Percentiles rank a stretch among this genome's conserved stretches.
These are phyloP conservation scores for Lobosporangium transversale DNA, from an alignment of 192 early-diverging fungal species.

Conservation along the genomic window DNA sequence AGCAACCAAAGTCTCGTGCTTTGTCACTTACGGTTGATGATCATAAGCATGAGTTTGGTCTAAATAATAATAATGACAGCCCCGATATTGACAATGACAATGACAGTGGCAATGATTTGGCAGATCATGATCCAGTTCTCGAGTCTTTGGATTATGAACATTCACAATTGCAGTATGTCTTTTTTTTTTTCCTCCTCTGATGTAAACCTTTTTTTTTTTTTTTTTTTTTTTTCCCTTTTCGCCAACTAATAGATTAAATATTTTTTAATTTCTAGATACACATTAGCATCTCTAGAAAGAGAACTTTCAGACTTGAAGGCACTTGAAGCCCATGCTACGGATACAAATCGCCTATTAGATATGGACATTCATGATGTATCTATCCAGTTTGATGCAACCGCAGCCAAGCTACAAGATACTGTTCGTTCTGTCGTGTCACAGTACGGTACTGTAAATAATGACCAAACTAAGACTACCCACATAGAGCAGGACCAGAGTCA, in stretches of 20 bases:
- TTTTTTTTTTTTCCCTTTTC: not conserved
- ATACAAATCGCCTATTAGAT: conserved; percentile 15
- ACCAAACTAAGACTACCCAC: not conserved
- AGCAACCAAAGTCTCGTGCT: not conserved
- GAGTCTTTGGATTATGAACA: conserved; percentile 22
- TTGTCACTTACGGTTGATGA: not conserved
- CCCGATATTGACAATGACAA: not conserved
- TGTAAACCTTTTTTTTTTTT: not conserved
- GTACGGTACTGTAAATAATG: conserved; percentile 7
- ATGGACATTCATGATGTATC: conserved; percentile 35
- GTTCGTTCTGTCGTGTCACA: conserved; percentile 6
- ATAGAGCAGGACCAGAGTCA: not conserved
- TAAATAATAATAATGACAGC: not conserved
- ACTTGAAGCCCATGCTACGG: conserved; percentile 15
- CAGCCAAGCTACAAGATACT: conserved; percentile 14
- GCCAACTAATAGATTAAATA: not conserved
- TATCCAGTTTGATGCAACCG: conserved; percentile 28
- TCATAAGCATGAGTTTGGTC: not conserved
- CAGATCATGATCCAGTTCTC: conserved; percentile 4
- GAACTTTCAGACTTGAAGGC: conserved; percentile 33
- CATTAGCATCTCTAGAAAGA: conserved; percentile 22
- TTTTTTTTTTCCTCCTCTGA: no score
- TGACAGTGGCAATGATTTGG: not conserved
- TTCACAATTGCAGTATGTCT: conserved; percentile 30
- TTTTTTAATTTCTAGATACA: not conserved